Percentiles rank a stretch among this genome's conserved stretches.
Conservation (phyloP, 768 basidiomycete species). For the Postia placenta region DNA sequence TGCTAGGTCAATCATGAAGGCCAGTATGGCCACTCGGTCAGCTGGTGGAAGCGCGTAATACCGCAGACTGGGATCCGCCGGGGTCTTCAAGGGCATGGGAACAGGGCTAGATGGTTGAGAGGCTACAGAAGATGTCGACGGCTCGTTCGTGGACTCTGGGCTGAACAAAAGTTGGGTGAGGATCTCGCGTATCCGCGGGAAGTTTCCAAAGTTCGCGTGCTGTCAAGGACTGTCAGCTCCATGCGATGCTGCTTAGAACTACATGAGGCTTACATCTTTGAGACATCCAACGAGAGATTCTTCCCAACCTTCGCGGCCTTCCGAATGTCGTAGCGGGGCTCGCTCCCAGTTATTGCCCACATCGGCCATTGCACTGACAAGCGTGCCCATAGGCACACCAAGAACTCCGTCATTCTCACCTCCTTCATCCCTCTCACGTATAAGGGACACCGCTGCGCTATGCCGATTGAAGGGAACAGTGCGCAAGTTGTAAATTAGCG, state of each 20-base stretch:
- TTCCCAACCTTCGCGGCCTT: constrained; percentile 86
- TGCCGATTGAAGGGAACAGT: constrained; percentile 75
- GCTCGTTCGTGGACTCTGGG: constrained; percentile 44
- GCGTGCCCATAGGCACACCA: constrained; percentile 56
- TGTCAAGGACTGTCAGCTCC: constrained; percentile 23
- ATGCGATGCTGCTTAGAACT: neutral
- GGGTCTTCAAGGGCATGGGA: constrained; percentile 30
- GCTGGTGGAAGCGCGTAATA: constrained; percentile 68
- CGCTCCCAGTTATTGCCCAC: constrained; percentile 86
- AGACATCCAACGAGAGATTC: constrained; percentile 84
- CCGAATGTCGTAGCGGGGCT: constrained; percentile 62
- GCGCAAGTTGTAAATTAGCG: constrained; percentile 84
- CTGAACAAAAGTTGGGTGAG: constrained; percentile 70
- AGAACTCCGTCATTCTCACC: constrained; percentile 35
- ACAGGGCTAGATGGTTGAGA: constrained; percentile 41
- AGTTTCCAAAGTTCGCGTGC: constrained; percentile 70
- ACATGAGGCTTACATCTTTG: constrained; percentile 66
- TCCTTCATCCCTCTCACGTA: constrained; percentile 37
- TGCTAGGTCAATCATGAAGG: constrained; percentile 86
- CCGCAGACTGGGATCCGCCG: constrained; percentile 55
- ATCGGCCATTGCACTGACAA: constrained; percentile 67
- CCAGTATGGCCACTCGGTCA: constrained; percentile 81
- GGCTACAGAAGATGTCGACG: constrained; percentile 41
- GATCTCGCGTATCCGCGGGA: constrained; percentile 67
- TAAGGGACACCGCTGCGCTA: constrained; percentile 64